Base-by-base conservation (phyloP, 208 protist species). In the Naegleria fowleri region DNA sequence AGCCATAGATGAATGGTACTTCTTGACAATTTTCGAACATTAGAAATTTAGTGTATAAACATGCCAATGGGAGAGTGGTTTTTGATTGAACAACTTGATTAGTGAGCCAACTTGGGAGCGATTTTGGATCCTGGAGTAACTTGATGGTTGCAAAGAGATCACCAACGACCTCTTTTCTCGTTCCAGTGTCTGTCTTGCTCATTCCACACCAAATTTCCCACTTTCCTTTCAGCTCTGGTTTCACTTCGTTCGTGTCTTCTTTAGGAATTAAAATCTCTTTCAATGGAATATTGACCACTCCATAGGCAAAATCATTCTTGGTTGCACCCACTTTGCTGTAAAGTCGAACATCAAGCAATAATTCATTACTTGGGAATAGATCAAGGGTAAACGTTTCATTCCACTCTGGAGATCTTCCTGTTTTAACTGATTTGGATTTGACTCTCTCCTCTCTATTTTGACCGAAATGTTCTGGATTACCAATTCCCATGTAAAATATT, bases 401-500 rank as follows among this genome's bases (percentile, higher is more conserved):
- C 55, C 88, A 92, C 4, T 83, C 38, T 16, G 91, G 91, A 15
- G 29, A 48, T 6, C 90, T 1, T n/a, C 29, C 29, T 36, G 39
- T 92, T 22, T 67, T 79, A 1, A 41, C n/a, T 52, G 15, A 40
- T 16, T 25, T 36, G 19, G 90, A 92, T 59, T 91, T 90, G 16
- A 88, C 67, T 85, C 86, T 55, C 19, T 67, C 58, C 1, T 33
- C 19, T 33, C 86, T 36, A 85, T 86, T 15, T 40, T 85, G 90
- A 67, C 51, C n/a, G 51, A 90, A 92, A 25, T 92, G 86, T 79
- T 91, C 86, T 48, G 91, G 91, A 40, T 67, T 86, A 9, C 91
- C 91, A 33, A 92, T 55, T 36, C 88, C 86, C 9, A 91, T 86
- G 11, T 88, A 92, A 79, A 92, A 92, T 22, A 91, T 90, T 0